Evolutionary conservation across 2,329 filamentous ascomycete genomes (phyloP).

Genomic region (Hortaea sp.): DNA sequence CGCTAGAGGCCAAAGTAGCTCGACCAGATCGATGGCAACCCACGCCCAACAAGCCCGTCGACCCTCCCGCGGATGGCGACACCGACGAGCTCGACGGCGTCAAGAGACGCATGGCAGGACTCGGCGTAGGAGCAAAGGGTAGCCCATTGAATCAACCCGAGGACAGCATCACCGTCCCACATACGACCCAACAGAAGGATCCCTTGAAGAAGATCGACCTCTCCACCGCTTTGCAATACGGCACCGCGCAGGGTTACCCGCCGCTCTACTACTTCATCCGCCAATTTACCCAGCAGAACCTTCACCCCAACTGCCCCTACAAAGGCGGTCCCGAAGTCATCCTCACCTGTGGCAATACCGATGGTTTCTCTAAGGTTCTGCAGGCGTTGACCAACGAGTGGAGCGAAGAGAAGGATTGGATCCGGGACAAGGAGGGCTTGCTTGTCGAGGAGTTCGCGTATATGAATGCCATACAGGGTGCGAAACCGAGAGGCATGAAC

Average conservation of each 20-base stretch:
- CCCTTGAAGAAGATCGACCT: slow-evolving; percentile 66
- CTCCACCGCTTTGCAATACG: slow-evolving; percentile 76
- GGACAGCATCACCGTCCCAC: slow-evolving; percentile 56
- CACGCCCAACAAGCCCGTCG: slow-evolving; percentile 51
- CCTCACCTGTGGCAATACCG: slow-evolving; percentile 72
- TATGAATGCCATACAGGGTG: slow-evolving; percentile 62
- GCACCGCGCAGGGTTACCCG: slow-evolving; percentile 70
- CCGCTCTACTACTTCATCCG: slow-evolving; percentile 68
- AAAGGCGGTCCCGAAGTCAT: slow-evolving; percentile 64
- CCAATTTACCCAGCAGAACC: slow-evolving; percentile 62
- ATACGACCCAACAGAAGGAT: slow-evolving; percentile 49
- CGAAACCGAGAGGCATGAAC: slow-evolving; percentile 58
- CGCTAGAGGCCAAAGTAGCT: slow-evolving; percentile 71
- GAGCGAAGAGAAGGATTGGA: slow-evolving; percentile 56
- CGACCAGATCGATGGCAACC: slow-evolving; percentile 64
- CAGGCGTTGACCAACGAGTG: slow-evolving; percentile 69
- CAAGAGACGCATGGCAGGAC: slow-evolving; percentile 5
- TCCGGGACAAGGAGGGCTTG: slow-evolving; percentile 62
- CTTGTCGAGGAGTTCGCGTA: slow-evolving; percentile 75
- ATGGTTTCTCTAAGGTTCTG: slow-evolving; percentile 71
- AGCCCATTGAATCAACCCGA: slow-evolving; percentile 25
- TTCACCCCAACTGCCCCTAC: slow-evolving; percentile 78
- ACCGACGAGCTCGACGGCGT: slow-evolving; percentile 7
- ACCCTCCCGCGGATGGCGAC: slow-evolving; percentile 33
- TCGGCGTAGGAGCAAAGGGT: slow-evolving; percentile 12